phyloP scores from a whole-genome alignment of 768 basidiomycete species.

The Lactifluus piperatus region DNA sequence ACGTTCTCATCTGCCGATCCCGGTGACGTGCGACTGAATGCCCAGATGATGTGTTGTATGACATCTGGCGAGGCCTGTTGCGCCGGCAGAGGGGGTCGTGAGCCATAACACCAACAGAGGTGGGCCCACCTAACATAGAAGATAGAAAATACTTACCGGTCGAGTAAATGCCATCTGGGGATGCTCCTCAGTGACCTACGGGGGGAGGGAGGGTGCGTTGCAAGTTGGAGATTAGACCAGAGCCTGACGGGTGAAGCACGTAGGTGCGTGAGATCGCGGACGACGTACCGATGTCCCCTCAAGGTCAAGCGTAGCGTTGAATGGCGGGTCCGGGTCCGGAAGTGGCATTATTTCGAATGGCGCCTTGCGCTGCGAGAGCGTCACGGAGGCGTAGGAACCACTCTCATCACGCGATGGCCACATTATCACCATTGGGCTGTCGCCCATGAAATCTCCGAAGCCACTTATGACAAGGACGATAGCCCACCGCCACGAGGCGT shows the following conservation, averaged over 20 bases:
- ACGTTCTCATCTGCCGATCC: slow-evolving; percentile 38
- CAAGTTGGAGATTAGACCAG: neutral
- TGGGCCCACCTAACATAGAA: neutral
- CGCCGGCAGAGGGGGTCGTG: neutral
- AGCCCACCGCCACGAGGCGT: neutral
- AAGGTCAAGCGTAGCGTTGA: slow-evolving; percentile 37
- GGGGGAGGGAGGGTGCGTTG: neutral
- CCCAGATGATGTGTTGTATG: slow-evolving; percentile 47
- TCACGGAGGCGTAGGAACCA: slow-evolving; percentile 36
- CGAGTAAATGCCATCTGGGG: slow-evolving; percentile 13
- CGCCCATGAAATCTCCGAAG: slow-evolving; percentile 46
- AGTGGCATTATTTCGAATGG: slow-evolving; percentile 45
- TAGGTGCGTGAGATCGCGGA: slow-evolving; percentile 13
- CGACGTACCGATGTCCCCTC: slow-evolving; percentile 29
- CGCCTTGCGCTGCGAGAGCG: slow-evolving; percentile 57
- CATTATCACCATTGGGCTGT: slow-evolving; percentile 62
- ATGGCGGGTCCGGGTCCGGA: slow-evolving; percentile 43
- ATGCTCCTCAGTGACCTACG: neutral
- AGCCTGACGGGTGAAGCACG: too few species aligned
- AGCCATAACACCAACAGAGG: neutral
- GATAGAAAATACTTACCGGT: slow-evolving; percentile 19
- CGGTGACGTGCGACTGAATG: slow-evolving; percentile 44
- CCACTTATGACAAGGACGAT: slow-evolving; percentile 33
- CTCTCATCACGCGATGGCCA: slow-evolving; percentile 49
- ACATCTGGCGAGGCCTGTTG: slow-evolving; percentile 36